phyloP scores from a whole-genome alignment of 768 basidiomycete genomes.

The Phanerochaete carnosa region DNA sequence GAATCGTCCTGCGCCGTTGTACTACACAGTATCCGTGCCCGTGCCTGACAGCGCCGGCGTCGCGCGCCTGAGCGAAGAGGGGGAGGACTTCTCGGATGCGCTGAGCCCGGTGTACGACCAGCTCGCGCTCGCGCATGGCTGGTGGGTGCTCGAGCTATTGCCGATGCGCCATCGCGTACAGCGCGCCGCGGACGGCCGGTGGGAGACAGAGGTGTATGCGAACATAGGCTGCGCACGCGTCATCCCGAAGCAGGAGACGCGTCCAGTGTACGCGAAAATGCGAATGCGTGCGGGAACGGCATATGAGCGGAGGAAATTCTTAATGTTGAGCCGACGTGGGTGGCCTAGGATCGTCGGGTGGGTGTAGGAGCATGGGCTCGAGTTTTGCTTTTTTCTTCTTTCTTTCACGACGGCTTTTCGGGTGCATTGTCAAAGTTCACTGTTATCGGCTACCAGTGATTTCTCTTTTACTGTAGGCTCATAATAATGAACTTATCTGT shows the following conservation, averaged over 20 bases:
- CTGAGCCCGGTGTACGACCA: conserved; percentile 22
- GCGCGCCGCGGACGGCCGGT: conserved; percentile 7
- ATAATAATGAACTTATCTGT: too few species aligned
- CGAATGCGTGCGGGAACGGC: conserved; percentile 5
- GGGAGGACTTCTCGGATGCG: conserved; percentile 20
- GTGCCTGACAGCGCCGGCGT: neutral
- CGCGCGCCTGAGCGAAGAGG: conserved; percentile 12
- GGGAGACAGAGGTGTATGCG: neutral
- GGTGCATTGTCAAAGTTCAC: too few species aligned
- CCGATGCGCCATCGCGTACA: conserved; percentile 21
- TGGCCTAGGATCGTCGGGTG: too few species aligned
- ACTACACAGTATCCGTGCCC: neutral
- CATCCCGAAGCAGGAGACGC: neutral
- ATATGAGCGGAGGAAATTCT: neutral
- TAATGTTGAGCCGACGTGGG: conserved; percentile 1
- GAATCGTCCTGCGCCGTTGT: conserved; percentile 9
- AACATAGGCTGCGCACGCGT: conserved; percentile 8
- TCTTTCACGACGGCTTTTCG: too few species aligned
- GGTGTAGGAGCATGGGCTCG: too few species aligned
- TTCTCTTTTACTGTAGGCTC: too few species aligned
- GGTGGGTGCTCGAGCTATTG: conserved; percentile 27
- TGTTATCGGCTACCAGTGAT: too few species aligned
- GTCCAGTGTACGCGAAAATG: conserved; percentile 15
- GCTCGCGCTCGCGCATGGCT: conserved; percentile 13
- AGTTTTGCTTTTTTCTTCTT: too few species aligned